phyloP scores from a whole-genome alignment of 2,329 filamentous ascomycete genomes.

The Exophiala lecanii-corni region DNA sequence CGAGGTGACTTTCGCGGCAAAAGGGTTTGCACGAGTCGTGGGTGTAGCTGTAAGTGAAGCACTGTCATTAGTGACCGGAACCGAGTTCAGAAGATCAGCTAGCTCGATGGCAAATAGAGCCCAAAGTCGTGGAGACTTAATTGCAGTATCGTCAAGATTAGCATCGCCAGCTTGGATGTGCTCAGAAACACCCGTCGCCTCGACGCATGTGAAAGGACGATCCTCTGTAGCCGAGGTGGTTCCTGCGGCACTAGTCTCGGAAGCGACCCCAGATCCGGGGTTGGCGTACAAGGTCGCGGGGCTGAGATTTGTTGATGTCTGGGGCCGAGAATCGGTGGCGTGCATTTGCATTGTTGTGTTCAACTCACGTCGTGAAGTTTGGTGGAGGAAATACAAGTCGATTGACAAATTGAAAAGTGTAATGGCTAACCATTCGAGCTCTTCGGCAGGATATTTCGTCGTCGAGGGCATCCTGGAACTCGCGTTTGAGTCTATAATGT shows the following conservation, averaged over 20 bases:
- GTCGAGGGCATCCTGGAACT: constrained; percentile 21
- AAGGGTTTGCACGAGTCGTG: neutral
- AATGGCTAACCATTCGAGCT: constrained; percentile 55
- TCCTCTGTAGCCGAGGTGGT: neutral
- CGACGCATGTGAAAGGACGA: no score
- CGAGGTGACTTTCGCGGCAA: neutral
- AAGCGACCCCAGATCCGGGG: neutral
- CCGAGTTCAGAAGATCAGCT: constrained; percentile 29
- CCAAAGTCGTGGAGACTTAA: constrained; percentile 35
- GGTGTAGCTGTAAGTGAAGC: no score
- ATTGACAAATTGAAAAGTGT: constrained; percentile 53
- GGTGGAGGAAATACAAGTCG: no score
- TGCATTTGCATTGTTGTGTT: no score
- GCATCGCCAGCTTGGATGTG: no score
- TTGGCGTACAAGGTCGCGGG: no score
- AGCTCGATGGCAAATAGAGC: constrained; percentile 44
- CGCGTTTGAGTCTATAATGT: neutral
- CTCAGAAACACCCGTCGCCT: no score
- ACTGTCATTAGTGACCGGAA: no score
- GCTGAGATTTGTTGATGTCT: no score
- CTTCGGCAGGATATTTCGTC: constrained; percentile 45
- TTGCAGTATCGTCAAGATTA: neutral
- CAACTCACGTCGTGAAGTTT: no score
- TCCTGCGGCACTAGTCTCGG: neutral
- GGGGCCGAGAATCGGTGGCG: no score